phyloP scores from a whole-genome alignment of 495 filamentous ascomycete species.

The Penicilliopsis zonata region DNA sequence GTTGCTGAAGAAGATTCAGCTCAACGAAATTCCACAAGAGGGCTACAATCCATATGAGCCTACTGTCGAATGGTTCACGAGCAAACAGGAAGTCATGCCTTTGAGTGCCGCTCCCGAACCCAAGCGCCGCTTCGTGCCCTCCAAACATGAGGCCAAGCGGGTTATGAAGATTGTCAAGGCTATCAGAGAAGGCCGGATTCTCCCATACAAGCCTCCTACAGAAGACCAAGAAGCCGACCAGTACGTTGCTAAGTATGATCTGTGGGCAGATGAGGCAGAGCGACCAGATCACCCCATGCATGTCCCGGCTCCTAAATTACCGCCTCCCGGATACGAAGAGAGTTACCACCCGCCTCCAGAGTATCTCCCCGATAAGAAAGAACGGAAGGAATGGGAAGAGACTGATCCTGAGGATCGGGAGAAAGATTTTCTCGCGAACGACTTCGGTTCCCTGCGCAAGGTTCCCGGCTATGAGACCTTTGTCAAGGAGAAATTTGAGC shows the following conservation, averaged over 20 bases:
- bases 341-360: conserved; percentile 95
- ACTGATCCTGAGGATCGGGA: conserved; percentile 83
- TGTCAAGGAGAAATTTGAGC: conserved; percentile 90
- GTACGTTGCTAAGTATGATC: conserved; percentile 67
- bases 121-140: conserved; percentile 89
- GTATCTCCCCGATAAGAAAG: conserved; percentile 76
- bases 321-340: conserved; percentile 87
- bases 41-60: conserved; percentile 89
- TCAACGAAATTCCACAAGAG: conserved; percentile 78
- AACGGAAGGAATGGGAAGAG: conserved; percentile 81
- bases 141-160: conserved; percentile 94
- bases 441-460: conserved; percentile 71
- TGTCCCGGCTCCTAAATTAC: conserved; percentile 88
- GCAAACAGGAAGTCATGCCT: conserved; percentile 84
- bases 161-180: conserved; percentile 97
- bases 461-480: conserved; percentile 88
- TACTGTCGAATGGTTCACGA: conserved; percentile 85
- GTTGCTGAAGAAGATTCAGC: conserved; percentile 75
- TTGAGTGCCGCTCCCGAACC: conserved; percentile 89
- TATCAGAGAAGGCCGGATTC: conserved; percentile 85
- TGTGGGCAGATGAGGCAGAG: conserved; percentile 86
- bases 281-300: conserved; percentile 85
- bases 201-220: conserved; percentile 75
- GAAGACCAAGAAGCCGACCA: conserved; percentile 61
- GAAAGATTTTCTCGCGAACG: conserved; percentile 73